phyloP scores from a whole-genome alignment of 176 grass and related monocot genomes.

The Areca catechu region DNA sequence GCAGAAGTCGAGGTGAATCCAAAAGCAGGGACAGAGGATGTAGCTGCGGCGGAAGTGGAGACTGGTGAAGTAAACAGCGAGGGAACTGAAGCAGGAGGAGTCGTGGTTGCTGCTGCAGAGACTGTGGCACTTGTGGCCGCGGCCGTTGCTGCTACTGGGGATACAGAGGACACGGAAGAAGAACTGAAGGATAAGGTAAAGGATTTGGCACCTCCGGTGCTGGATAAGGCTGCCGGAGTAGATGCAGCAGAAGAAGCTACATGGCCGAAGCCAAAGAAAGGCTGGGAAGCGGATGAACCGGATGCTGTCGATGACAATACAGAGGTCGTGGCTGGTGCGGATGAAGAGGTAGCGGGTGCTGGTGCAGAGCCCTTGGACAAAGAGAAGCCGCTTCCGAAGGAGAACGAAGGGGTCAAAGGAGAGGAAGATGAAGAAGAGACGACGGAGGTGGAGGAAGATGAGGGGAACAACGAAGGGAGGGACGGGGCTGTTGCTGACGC shows the following conservation, averaged over 20 bases:
- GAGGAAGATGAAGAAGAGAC: constrained; percentile 31
- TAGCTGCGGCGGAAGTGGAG: constrained; percentile 17
- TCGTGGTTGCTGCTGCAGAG: constrained; percentile 8
- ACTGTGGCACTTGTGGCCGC: constrained; percentile 22
- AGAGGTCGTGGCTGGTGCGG: constrained; percentile 4
- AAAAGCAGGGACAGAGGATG: constrained; percentile 39
- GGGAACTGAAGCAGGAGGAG: constrained; percentile 30
- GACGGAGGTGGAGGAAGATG: constrained; percentile 16
- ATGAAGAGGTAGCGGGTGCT: background rate
- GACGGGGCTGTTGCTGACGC: constrained; percentile 18
- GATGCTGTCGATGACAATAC: constrained; percentile 21
- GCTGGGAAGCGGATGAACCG: constrained; percentile 22
- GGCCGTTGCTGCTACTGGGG: constrained; percentile 22
- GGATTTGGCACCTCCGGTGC: constrained; percentile 22
- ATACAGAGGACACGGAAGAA: constrained; percentile 29
- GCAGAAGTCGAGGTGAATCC: constrained; percentile 26
- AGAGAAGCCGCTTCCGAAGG: constrained; percentile 12
- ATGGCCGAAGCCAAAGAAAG: constrained; percentile 9
- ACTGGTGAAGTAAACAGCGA: constrained; percentile 37
- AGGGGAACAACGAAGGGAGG: constrained; percentile 20
- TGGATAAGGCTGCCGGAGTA: constrained; percentile 30
- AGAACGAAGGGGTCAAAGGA: constrained; percentile 23
- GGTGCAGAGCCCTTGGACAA: constrained; percentile 28
- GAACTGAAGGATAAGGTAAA: constrained; percentile 31
- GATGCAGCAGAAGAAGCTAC: constrained; percentile 24